Evolutionary conservation across 2,329 filamentous ascomycete genomes (phyloP).

Genomic region (Talaromyces sp.): DNA sequence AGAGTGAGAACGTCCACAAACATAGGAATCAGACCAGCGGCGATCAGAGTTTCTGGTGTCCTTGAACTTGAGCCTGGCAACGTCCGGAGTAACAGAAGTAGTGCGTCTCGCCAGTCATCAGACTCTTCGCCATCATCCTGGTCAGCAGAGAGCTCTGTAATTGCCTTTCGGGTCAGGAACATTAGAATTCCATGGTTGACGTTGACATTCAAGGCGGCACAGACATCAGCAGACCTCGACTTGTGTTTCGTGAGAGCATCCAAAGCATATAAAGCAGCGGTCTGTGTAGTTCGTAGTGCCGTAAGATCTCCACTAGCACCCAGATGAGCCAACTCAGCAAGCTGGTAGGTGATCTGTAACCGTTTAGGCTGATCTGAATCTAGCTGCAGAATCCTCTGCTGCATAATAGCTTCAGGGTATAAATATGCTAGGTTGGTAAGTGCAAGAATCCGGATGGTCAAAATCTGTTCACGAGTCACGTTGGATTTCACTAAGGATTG

Average conservation of each 20-base stretch:
- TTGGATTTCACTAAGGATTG: conserved; percentile 69
- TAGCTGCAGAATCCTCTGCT: conserved; percentile 79
- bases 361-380: conserved; percentile 87
- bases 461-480: conserved; percentile 68
- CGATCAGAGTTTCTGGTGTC: conserved; percentile 78
- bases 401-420: conserved; percentile 76
- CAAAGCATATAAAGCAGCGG: conserved; percentile 74
- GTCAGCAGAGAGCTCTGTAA: conserved; percentile 72
- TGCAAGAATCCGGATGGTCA: conserved; percentile 79
- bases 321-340: conserved; percentile 87
- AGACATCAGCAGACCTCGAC: conserved; percentile 74
- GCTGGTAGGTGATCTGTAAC: conserved; percentile 85
- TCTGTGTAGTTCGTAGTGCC: conserved; percentile 75
- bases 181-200: conserved; percentile 95
- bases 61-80: conserved; percentile 70
- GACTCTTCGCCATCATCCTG: conserved; percentile 58
- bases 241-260: conserved; percentile 83
- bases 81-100: conserved; percentile 84
- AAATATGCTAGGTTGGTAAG: conserved; percentile 91
- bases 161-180: conserved; percentile 86
- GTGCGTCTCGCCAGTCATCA: conserved; percentile 87
- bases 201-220: conserved; percentile 87
- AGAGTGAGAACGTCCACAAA: conserved; percentile 84
- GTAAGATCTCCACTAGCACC: conserved; percentile 65
- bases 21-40: conserved; percentile 84